These are phyloP conservation scores for Tylopilus sp. DNA, from an alignment of 768 basidiomycete species.

Conservation along the genomic window DNA sequence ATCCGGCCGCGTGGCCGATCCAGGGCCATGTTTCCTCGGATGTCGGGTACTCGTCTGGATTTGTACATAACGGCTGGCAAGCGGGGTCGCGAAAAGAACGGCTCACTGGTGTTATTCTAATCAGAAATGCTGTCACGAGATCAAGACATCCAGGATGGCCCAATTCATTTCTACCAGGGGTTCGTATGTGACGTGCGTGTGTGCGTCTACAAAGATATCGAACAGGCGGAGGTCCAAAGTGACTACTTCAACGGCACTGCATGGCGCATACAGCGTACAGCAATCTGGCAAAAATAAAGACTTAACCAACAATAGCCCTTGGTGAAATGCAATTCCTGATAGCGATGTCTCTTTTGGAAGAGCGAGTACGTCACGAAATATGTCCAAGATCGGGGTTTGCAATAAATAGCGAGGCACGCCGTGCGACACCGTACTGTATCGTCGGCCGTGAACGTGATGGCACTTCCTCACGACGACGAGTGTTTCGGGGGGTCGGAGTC, in stretches of 20 bases:
- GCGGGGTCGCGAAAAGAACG: background rate
- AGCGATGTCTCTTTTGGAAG: background rate
- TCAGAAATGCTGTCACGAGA: background rate
- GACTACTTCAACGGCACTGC: constrained; percentile 2
- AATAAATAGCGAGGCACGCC: constrained; percentile 61
- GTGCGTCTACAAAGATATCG: constrained; percentile 7
- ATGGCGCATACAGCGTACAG: constrained; percentile 3
- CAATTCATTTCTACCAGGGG: background rate
- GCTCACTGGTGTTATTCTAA: background rate
- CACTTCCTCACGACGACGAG: constrained; percentile 41
- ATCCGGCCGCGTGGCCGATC: constrained; percentile 2
- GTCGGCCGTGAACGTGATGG: constrained; percentile 36
- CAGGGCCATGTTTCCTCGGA: background rate
- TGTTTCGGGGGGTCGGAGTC: constrained; percentile 35
- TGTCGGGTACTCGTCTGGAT: background rate
- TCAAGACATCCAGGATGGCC: background rate
- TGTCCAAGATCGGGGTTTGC: constrained; percentile 53
- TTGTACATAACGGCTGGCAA: background rate
- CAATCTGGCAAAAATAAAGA: background rate
- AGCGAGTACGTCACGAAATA: constrained; percentile 10
- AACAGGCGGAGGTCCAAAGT: constrained; percentile 4
- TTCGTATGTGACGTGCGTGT: background rate
- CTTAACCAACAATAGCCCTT: background rate
- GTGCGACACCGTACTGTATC: constrained; percentile 64
- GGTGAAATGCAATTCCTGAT: constrained; percentile 1